These are phyloP conservation scores for Lanzia echinophila DNA, from an alignment of 2,329 filamentous ascomycete genomes.

Conservation along the genomic window DNA sequence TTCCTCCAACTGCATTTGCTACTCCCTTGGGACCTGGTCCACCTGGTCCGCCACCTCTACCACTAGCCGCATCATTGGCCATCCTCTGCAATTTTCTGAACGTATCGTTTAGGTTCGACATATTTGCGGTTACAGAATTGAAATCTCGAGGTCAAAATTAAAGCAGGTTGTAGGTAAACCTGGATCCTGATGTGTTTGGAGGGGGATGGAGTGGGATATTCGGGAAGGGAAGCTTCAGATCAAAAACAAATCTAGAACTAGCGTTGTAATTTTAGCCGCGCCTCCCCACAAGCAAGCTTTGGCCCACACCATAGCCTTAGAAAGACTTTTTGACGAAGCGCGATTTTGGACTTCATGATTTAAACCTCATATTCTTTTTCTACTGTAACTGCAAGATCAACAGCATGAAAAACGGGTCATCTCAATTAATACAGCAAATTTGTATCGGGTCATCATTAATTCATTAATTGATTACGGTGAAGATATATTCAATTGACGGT, in stretches of 20 bases:
- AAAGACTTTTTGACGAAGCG: not conserved
- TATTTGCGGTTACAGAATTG: conserved; percentile 15
- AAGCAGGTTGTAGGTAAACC: conserved; percentile 2
- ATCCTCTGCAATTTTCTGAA: conserved; percentile 56
- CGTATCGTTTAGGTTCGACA: conserved; percentile 55
- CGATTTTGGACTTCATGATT: not conserved
- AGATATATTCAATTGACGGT: conserved; percentile 4
- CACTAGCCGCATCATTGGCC: conserved; percentile 51
- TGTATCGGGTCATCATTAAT: not conserved
- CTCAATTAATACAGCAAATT: not conserved
- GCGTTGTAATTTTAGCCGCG: conserved; percentile 2
- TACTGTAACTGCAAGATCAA: not conserved
- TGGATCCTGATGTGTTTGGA: not conserved
- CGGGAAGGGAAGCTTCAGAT: conserved; percentile 4
- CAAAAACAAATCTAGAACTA: conserved; percentile 9
- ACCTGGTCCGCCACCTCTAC: conserved; percentile 34
- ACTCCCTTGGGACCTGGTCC: conserved; percentile 41
- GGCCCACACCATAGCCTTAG: not conserved
- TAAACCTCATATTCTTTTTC: too few species aligned
- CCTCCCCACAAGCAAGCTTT: conserved; percentile 10
- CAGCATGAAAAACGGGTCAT: not conserved
- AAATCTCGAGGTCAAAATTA: not conserved
- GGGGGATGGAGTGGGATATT: not conserved
- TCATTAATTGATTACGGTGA: not conserved
- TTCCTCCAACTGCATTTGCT: conserved; percentile 45